Conservation (phyloP, 176 grass and related monocot species). For the Aegilops bicornis region DNA sequence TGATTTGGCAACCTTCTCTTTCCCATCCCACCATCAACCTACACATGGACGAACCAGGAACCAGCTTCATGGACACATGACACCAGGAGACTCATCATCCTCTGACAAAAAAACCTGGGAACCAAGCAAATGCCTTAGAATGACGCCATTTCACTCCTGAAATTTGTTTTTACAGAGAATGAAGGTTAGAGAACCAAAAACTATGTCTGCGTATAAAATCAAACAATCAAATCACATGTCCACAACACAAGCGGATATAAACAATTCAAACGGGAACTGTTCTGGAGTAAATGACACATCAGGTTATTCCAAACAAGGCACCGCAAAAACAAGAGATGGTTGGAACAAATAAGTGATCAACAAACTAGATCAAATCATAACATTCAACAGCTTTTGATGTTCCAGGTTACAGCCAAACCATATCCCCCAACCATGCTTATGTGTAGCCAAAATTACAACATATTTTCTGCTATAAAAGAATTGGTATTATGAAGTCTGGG, state of each 20-base stretch:
- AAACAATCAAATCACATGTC: neutral
- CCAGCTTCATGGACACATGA: constrained; percentile 12
- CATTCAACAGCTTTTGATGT: neutral
- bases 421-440: neutral
- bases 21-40: neutral
- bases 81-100: constrained; percentile 38
- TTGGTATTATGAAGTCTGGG: neutral
- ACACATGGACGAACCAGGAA: constrained; percentile 9
- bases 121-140: constrained; percentile 15
- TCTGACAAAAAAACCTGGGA: constrained; percentile 20
- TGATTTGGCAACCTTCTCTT: constrained; percentile 19
- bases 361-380: neutral
- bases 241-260: neutral
- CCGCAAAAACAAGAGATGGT: neutral
- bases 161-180: neutral
- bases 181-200: neutral
- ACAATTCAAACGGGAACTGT: neutral
- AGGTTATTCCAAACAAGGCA: neutral
- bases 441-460: neutral
- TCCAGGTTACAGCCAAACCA: neutral
- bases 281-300: neutral
- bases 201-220: neutral
- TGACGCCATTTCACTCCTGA: constrained; percentile 7
- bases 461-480: neutral
- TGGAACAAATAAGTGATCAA: neutral